Conservation (phyloP, 148 eudicot genomes). For the Pharnaceum exiguum region DNA sequence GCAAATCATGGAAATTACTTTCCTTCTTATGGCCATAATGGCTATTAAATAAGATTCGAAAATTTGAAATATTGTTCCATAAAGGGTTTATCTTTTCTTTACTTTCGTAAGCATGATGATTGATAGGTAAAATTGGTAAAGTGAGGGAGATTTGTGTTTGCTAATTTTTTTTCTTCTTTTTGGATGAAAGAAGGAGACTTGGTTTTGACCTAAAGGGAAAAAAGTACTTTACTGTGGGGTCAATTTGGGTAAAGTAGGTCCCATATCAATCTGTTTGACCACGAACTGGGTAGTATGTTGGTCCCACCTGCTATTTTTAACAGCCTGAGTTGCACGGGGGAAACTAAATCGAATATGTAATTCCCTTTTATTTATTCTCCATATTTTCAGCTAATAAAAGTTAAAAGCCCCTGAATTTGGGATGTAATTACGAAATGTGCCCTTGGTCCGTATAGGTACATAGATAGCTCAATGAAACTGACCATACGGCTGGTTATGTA, state of each 20-base stretch:
- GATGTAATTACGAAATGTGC: too few species aligned
- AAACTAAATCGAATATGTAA: background rate
- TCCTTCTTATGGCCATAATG: too few species aligned
- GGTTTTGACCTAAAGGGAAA: conserved; percentile 30
- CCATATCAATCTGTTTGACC: conserved; percentile 28
- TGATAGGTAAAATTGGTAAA: background rate
- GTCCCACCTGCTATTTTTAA: background rate
- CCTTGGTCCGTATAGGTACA: background rate
- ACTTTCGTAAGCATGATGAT: background rate
- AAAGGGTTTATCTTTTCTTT: too few species aligned
- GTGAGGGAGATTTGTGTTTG: background rate
- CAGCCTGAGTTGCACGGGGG: conserved; percentile 12
- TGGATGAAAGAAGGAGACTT: background rate
- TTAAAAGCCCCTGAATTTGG: too few species aligned
- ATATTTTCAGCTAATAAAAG: background rate
- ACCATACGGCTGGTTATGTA: conserved; percentile 25
- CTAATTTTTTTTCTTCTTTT: background rate
- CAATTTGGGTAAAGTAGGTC: conserved; percentile 29
- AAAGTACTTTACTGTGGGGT: conserved; percentile 19
- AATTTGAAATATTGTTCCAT: too few species aligned
- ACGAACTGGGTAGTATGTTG: conserved; percentile 1
- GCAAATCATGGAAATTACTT: too few species aligned
- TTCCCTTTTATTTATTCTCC: background rate
- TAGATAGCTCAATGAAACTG: conserved; percentile 14
- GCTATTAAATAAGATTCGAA: too few species aligned